phyloP scores from a whole-genome alignment of 331 rosid genomes.

The Malus hybrid region DNA sequence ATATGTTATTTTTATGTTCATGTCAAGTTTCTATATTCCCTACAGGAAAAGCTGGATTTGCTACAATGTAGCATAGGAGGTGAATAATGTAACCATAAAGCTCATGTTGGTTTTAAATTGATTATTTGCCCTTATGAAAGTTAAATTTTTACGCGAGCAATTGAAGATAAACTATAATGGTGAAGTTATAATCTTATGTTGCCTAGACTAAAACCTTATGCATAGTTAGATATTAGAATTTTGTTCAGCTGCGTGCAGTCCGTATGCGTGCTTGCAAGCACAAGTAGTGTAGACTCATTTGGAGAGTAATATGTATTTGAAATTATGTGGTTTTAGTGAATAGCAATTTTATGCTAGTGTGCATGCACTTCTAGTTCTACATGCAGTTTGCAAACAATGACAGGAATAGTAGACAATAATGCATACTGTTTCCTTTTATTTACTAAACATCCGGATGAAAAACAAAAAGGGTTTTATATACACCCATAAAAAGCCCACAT shows the following conservation, averaged over 20 bases:
- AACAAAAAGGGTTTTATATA: not conserved
- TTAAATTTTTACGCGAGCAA: not conserved
- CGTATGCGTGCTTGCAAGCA: not conserved
- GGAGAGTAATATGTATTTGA: not conserved
- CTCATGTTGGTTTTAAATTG: not conserved
- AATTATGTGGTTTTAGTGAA: not conserved
- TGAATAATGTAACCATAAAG: not conserved
- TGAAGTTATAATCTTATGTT: not conserved
- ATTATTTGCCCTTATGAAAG: not conserved
- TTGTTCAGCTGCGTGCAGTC: not conserved
- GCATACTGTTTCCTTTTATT: not conserved
- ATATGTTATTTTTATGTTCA: too few relatives aligned
- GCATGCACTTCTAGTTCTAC: not conserved
- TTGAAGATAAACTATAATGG: not conserved
- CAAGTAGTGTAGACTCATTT: not conserved
- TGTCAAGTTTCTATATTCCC: not conserved
- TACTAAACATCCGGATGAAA: not conserved
- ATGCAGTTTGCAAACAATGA: not conserved
- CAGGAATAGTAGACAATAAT: not conserved
- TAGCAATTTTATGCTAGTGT: not conserved
- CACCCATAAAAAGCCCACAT: not conserved
- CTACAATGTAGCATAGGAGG: not conserved
- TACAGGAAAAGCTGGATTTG: not conserved
- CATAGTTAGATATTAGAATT: not conserved
- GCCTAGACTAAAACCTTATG: not conserved